Evolutionary conservation across 768 basidiomycete species (phyloP).

Genomic region (Tricholoma matsutake): DNA sequence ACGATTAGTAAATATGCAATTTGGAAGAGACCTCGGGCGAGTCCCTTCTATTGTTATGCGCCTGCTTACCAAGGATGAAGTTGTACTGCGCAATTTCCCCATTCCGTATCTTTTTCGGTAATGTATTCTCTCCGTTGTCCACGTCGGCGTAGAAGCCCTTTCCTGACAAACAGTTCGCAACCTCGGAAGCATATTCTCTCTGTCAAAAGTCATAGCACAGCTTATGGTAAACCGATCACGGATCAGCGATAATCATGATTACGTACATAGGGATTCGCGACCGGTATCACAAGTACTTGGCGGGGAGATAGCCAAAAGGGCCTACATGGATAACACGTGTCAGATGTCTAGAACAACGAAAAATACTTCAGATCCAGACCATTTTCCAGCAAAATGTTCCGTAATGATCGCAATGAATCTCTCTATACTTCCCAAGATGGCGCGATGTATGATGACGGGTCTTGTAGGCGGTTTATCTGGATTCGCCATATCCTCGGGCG

Average conservation of each 20-base stretch:
- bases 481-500: conserved; percentile 65
- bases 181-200: conserved; percentile 89
- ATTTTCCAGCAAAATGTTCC: conserved; percentile 97
- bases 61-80: conserved; percentile 82
- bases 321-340: conserved; percentile 40
- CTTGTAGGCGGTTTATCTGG: conserved; percentile 55
- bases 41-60: background rate
- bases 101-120: conserved; percentile 96
- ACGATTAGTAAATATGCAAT: background rate
- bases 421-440: conserved; percentile 91
- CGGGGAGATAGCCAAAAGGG: conserved; percentile 99
- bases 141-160: conserved; percentile 86
- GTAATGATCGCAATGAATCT: conserved; percentile 96
- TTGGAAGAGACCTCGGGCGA: background rate
- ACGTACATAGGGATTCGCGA: conserved; percentile 85
- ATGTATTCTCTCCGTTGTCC: conserved; percentile 87
- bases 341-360: background rate
- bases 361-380: conserved; percentile 61
- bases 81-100: conserved; percentile 98
- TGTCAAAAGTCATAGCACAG: conserved; percentile 31
- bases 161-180: conserved; percentile 62
- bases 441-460: conserved; percentile 98
- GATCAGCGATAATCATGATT: background rate
- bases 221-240: background rate
- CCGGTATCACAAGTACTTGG: conserved; percentile 92